These are phyloP conservation scores for Lepidium africanum DNA, from an alignment of 345 rosid genomes.

Conservation along the genomic window DNA sequence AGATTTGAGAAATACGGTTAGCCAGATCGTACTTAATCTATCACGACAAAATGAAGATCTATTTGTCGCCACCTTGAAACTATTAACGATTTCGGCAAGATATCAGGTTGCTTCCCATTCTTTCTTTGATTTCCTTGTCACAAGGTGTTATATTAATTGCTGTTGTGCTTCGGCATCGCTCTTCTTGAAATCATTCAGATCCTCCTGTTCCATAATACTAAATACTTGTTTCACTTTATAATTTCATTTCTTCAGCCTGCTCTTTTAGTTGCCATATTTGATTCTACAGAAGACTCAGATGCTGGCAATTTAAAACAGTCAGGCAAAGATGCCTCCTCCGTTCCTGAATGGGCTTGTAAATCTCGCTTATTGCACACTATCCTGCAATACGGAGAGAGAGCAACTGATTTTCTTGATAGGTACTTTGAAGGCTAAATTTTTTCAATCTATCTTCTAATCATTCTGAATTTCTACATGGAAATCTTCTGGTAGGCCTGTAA, in stretches of 20 bases:
- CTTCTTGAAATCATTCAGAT: not conserved
- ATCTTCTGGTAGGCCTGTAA: conserved; percentile 4
- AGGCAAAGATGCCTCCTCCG: conserved; percentile 27
- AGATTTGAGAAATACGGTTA: conserved; percentile 45
- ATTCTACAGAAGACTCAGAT: conserved; percentile 34
- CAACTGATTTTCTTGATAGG: conserved; percentile 62
- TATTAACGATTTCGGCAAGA: conserved; percentile 66
- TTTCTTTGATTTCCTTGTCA: not conserved
- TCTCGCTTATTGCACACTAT: conserved; percentile 45
- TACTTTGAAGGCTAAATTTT: conserved; percentile 22
- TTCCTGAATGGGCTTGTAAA: conserved; percentile 27
- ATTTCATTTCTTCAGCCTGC: conserved; percentile 59
- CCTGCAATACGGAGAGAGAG: conserved; percentile 44
- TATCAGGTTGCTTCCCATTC: conserved; percentile 49
- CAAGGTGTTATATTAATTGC: not conserved
- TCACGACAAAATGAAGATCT: conserved; percentile 50
- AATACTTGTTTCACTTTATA: not conserved
- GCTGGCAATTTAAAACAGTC: conserved; percentile 31
- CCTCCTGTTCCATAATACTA: not conserved
- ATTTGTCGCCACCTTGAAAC: conserved; percentile 43
- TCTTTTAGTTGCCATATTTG: conserved; percentile 57
- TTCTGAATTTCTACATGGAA: not conserved
- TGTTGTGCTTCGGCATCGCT: not conserved
- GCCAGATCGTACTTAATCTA: conserved; percentile 38
- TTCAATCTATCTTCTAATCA: not conserved